Evolutionary conservation across 2,329 filamentous ascomycete genomes (phyloP).

Genomic region (Lasiodiplodia citricola): DNA sequence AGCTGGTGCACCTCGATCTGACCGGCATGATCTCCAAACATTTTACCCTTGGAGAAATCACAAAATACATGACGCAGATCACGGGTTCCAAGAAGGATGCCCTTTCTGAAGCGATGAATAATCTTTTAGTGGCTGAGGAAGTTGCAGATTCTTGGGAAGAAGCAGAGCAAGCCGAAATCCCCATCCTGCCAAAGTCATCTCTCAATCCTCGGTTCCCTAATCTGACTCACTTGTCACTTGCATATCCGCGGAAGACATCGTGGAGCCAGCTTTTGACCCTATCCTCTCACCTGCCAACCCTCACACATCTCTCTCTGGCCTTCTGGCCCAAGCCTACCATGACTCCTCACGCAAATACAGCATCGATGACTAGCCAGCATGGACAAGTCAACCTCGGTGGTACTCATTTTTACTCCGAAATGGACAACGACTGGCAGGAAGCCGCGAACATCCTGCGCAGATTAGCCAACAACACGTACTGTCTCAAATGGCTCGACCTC

Average conservation of each 20-base stretch:
- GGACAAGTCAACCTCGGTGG: slow-evolving; percentile 56
- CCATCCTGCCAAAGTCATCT: slow-evolving; percentile 23
- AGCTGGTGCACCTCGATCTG: slow-evolving; percentile 59
- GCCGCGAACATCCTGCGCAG: slow-evolving; percentile 61
- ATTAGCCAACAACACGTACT: slow-evolving; percentile 61
- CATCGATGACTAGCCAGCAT: slow-evolving; percentile 49
- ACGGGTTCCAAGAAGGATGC: slow-evolving; percentile 6
- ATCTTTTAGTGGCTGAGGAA: slow-evolving; percentile 28
- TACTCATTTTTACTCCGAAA: slow-evolving; percentile 57
- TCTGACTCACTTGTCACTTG: slow-evolving; percentile 64
- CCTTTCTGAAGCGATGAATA: slow-evolving; percentile 30
- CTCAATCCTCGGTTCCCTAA: slow-evolving; percentile 52
- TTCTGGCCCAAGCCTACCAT: slow-evolving; percentile 65
- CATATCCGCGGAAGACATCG: slow-evolving; percentile 56
- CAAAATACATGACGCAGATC: slow-evolving; percentile 46
- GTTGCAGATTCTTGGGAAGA: slow-evolving; percentile 57
- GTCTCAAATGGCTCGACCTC: slow-evolving; percentile 66
- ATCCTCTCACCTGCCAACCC: slow-evolving; percentile 57
- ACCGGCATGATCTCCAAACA: slow-evolving; percentile 55
- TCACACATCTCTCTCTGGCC: slow-evolving; percentile 67
- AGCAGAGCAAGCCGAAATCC: slow-evolving; percentile 17
- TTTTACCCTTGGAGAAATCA: slow-evolving; percentile 56
- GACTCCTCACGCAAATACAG: slow-evolving; percentile 58
- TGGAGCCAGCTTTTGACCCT: slow-evolving; percentile 63
- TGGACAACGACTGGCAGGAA: slow-evolving; percentile 62